phyloP scores from a whole-genome alignment of 257 asterid genomes.

The Nicotiana noctiflora region DNA sequence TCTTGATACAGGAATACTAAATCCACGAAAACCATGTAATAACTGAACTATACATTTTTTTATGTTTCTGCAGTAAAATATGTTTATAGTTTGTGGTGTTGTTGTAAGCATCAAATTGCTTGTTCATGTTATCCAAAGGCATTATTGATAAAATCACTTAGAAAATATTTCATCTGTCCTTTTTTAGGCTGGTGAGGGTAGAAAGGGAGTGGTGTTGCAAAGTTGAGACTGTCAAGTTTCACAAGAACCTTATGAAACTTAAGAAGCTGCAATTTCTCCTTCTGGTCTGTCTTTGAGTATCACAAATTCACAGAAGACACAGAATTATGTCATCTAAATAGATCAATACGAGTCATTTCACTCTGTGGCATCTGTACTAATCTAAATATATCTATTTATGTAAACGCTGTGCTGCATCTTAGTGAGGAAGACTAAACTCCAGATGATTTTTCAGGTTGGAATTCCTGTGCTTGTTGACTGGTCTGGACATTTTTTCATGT shows the following conservation, averaged over 20 bases:
- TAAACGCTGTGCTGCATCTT: background rate
- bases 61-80: background rate
- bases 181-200: background rate
- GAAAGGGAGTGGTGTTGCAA: background rate
- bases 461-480: constrained; percentile 75
- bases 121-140: no score
- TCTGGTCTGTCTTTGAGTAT: background rate
- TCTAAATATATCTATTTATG: background rate
- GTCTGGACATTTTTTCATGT: constrained; percentile 79
- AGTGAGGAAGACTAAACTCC: background rate
- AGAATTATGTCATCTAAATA: background rate
- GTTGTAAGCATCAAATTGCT: background rate
- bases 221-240: background rate
- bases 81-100: background rate
- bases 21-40: background rate
- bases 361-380: background rate
- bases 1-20: background rate
- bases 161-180: background rate
- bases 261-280: background rate
- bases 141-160: background rate
- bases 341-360: background rate
- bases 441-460: constrained; percentile 53
- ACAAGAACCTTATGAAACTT: background rate
- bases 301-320: background rate
- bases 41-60: background rate